phyloP scores from a whole-genome alignment of 495 filamentous ascomycete species.

The Terfezia boudieri region DNA sequence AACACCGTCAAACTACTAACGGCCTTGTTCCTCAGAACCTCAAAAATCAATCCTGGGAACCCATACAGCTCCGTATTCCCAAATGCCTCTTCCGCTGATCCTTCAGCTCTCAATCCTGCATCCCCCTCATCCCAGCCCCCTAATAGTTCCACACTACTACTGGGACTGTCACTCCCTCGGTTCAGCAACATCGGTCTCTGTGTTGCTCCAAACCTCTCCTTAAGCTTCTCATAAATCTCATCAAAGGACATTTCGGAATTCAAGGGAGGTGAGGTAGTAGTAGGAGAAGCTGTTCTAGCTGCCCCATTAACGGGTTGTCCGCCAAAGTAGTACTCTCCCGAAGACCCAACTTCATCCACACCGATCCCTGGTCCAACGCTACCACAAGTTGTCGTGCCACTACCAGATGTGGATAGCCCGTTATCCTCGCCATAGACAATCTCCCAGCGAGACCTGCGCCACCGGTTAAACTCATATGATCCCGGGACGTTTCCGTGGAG shows the following conservation, averaged over 20 bases:
- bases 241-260: conserved; percentile 62
- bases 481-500: conserved; percentile 87
- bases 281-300: background rate
- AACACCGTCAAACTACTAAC: conserved; percentile 83
- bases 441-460: conserved; percentile 73
- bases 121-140: conserved; percentile 71
- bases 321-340: background rate
- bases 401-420: conserved; percentile 8
- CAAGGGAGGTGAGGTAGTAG: conserved; percentile 12
- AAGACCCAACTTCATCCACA: too few species aligned
- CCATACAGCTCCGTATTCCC: conserved; percentile 54
- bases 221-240: conserved; percentile 40
- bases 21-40: conserved; percentile 78
- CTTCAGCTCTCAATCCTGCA: conserved; percentile 15
- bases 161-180: conserved; percentile 74
- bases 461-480: conserved; percentile 87
- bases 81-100: conserved; percentile 14
- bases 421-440: conserved; percentile 33
- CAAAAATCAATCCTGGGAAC: conserved; percentile 82
- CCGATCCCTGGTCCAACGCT: too few species aligned
- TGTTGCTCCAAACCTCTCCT: conserved; percentile 35
- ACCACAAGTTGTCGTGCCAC: background rate
- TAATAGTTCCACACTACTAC: conserved; percentile 72
- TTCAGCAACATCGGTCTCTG: conserved; percentile 66
- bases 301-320: background rate